phyloP scores from a whole-genome alignment of 495 filamentous ascomycete genomes.

The Penicillium salamii region DNA sequence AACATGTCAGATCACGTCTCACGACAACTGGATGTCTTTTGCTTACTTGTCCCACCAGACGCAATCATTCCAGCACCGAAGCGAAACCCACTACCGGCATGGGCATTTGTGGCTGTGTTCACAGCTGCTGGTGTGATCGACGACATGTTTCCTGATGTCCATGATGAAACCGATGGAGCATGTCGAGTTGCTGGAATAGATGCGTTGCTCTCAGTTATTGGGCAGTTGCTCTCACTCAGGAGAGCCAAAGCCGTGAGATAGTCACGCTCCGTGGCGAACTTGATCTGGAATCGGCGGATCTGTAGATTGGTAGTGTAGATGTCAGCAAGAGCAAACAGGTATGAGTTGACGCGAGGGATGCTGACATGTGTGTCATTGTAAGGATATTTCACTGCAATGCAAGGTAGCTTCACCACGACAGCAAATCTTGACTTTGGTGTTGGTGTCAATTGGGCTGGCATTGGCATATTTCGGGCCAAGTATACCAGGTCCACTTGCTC shows the following conservation, averaged over 20 bases:
- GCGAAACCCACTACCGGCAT: conserved; percentile 5
- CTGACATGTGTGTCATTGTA: conserved; percentile 14
- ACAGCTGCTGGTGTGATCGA: conserved; percentile 1
- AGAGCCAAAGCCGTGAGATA: conserved; percentile 37
- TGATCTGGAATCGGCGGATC: conserved; percentile 45
- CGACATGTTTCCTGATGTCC: conserved; percentile 16
- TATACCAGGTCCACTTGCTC: conserved; percentile 36
- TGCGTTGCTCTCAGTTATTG: conserved; percentile 35
- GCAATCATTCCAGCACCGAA: conserved; percentile 7
- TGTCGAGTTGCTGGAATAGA: conserved; percentile 16
- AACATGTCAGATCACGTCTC: neutral
- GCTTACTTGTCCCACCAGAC: conserved; percentile 15
- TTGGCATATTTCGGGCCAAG: conserved; percentile 18
- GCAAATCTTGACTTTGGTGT: conserved; percentile 28
- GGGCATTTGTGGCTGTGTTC: conserved; percentile 8
- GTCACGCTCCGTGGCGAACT: conserved; percentile 36
- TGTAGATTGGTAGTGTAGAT: neutral
- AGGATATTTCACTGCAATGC: conserved; percentile 43
- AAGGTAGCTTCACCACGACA: conserved; percentile 43
- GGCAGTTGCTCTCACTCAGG: conserved; percentile 39
- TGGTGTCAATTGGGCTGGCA: conserved; percentile 7
- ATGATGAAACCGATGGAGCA: conserved; percentile 29
- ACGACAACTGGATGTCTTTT: neutral
- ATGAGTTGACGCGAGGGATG: neutral
- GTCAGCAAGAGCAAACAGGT: neutral